Evolutionary conservation across 257 asterid genomes (phyloP).

Genomic region (Solanum ossicruentum): DNA sequence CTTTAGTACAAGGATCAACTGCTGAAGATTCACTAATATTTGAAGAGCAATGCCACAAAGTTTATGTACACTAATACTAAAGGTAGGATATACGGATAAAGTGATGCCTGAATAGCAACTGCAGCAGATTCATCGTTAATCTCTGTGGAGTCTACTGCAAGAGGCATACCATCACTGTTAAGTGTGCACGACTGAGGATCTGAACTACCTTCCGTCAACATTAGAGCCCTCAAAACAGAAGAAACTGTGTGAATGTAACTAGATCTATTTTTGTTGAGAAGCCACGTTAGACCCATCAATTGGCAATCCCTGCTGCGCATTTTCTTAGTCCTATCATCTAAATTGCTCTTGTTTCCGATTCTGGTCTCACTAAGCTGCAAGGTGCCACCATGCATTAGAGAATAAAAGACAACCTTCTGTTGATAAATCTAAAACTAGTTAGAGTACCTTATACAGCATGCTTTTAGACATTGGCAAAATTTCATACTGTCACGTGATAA

Average conservation of each 20-base stretch:
- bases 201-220: constrained; percentile 37
- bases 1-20: not conserved
- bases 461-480: not conserved
- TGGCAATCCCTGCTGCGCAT: constrained; percentile 68
- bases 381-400: not conserved
- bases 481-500: not conserved
- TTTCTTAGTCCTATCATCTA: constrained; percentile 35
- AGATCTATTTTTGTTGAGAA: constrained; percentile 61
- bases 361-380: constrained; percentile 50
- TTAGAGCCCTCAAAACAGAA: constrained; percentile 73
- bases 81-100: constrained; percentile 17
- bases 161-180: constrained; percentile 78
- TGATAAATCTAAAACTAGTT: not conserved
- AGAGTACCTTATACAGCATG: not conserved
- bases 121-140: constrained; percentile 52
- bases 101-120: not conserved
- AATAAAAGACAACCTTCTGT: not conserved
- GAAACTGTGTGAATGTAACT: constrained; percentile 69
- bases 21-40: constrained; percentile 15
- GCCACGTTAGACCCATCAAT: constrained; percentile 91
- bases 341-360: constrained; percentile 24
- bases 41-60: constrained; percentile 1
- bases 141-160: constrained; percentile 84
- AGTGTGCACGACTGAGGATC: constrained; percentile 54
- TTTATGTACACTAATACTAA: constrained; percentile 19